These are phyloP conservation scores for Septoria linicola DNA, from an alignment of 2,329 filamentous ascomycete genomes.

Conservation along the genomic window DNA sequence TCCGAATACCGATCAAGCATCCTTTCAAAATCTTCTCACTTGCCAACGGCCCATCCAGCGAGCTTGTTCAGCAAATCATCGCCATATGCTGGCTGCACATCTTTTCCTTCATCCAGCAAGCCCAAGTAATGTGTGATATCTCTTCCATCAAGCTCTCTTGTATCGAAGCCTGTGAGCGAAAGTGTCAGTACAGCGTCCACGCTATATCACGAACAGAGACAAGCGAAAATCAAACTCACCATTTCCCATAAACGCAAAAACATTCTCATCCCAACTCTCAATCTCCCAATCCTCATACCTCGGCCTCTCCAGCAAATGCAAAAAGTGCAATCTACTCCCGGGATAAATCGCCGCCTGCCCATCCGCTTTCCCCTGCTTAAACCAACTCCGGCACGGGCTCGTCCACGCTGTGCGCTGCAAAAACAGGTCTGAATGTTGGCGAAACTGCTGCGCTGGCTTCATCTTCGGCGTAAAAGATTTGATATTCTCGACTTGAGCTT, in stretches of 20 bases:
- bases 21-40: conserved; percentile 13
- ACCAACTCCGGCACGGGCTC: conserved; percentile 38
- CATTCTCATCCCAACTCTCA: conserved; percentile 42
- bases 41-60: conserved; percentile 38
- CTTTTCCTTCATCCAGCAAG: conserved; percentile 39
- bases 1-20: too few species aligned
- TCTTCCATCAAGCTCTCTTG: conserved; percentile 48
- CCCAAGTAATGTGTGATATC: conserved; percentile 50
- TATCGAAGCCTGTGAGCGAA: conserved; percentile 40
- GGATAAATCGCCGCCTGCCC: conserved; percentile 44
- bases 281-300: conserved; percentile 47
- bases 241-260: conserved; percentile 46
- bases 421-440: conserved; percentile 45
- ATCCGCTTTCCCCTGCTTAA: conserved; percentile 40
- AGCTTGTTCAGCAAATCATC: conserved; percentile 41
- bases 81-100: conserved; percentile 45
- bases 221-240: conserved; percentile 8
- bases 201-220: not conserved
- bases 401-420: conserved; percentile 42
- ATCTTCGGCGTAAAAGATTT: conserved; percentile 41
- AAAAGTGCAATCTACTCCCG: conserved; percentile 41
- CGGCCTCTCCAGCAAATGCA: conserved; percentile 40
- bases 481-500: conserved; percentile 46
- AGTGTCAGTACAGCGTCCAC: not conserved
- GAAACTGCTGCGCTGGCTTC: conserved; percentile 36